Evolutionary conservation across 495 filamentous ascomycete genomes (phyloP), one percentile per base, ranked within the genome.

Genomic region (Friedmanniomyces simplex): DNA sequence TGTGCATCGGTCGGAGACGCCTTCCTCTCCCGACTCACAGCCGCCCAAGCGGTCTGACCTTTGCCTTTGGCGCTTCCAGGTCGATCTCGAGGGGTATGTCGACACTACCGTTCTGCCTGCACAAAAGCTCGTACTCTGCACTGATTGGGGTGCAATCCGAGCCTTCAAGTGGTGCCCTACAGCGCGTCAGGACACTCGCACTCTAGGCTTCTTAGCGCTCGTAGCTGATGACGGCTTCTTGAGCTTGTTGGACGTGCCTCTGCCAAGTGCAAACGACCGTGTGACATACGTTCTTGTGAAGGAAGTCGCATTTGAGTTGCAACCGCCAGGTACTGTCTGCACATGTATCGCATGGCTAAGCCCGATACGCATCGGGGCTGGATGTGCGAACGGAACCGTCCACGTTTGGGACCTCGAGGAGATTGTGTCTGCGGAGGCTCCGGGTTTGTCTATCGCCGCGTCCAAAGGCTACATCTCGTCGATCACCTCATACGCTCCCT

Each of bases 261-360:
- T 66, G 32, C 63, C 65, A 46, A 64, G 69, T 26, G 68, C 69
- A 60, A 34, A 30, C 14, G 36, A 24, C 4, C 18, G 58, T 16
- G 65, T 61, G 7, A 42, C 55, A 18, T 77, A 73, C 59, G 57
- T 80, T 28, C 73, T 77, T 61, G 64, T 82, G 20, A 51, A 65
- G 7, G 63, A 72, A n/a, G 75, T 80, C 0, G 75, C 77, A 16
- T 85, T 85, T 61, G 74, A 79, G 49, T 72, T 75, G 2, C 73
- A 67, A 46, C 69, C 76, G 6, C 67, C 66, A 14, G 59, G 70
- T 49, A 79, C 77, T 0, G 66, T 86, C 36, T 81, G 74, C 61
- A 83, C 82, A 13, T 80, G 74, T 58, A 52, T 86, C 36, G 67
- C 76, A 52, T 88, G 84, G 84, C 69, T 85, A 22, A 84, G 82